Conservation (phyloP, 169 alveolate species). For the Eimeria brunetti region DNA sequence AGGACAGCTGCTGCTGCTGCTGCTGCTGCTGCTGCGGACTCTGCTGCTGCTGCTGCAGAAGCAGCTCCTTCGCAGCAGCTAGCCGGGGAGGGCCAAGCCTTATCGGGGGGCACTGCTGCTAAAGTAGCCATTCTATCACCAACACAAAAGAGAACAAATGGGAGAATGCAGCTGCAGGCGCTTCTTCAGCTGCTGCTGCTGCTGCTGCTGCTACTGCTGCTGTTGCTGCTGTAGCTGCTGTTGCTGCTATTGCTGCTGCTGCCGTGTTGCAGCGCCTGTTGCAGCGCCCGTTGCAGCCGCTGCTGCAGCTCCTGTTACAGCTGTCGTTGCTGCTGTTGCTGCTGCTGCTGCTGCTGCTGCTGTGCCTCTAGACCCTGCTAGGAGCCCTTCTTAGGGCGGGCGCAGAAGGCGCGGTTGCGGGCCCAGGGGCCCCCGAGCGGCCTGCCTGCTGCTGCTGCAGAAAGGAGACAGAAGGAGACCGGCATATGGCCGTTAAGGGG, state of each 20-base stretch:
- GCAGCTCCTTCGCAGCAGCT: neutral
- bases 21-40: neutral
- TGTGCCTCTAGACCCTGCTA: neutral
- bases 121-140: neutral
- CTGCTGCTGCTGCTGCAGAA: neutral
- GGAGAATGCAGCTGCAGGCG: neutral
- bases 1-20: neutral
- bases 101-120: constrained; percentile 13
- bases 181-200: neutral
- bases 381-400: neutral
- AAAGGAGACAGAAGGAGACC: neutral
- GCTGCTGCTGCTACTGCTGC: neutral
- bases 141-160: neutral
- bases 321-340: neutral
- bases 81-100: neutral
- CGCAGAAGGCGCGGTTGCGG: constrained; percentile 22
- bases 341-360: neutral
- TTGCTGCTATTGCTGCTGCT: neutral
- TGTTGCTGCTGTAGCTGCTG: neutral
- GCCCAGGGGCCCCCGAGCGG: constrained; percentile 35
- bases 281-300: neutral
- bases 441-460: constrained; percentile 3
- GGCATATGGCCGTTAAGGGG: neutral
- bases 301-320: neutral
- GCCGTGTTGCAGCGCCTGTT: neutral